Base-by-base conservation (phyloP, 129 eudicot species). In the Flaveria sonorensis region DNA sequence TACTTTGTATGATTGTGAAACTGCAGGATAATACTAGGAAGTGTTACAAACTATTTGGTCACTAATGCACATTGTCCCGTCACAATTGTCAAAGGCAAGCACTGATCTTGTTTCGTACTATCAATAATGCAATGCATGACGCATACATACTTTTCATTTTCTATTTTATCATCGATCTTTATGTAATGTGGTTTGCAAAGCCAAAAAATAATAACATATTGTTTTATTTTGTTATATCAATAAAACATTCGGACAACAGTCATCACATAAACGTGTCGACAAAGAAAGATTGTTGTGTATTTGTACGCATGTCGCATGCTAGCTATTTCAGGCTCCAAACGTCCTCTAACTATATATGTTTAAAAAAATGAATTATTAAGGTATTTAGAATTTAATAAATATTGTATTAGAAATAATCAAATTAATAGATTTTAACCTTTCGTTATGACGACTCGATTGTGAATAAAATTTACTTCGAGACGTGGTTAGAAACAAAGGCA, bases 31-130 rank as follows among this genome's bases (percentile, higher is more conserved):
- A 80, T 89, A 19, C 20, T 93, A 84, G 98, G 98, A 26, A 90
- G 97, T 66, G 98, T 93, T 48, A 91, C 95, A 1, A 87, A 84
- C 80, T 88, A 87, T 81, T 84, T 93, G 86, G 57, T 90, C 20
- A 63, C 86, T 4, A 75, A 76, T 59, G 95, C 98, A 39, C 47
- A 81, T 30, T 88, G 96, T 83, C 96, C 98, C 3, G 92, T 93
- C 23, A 90, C 96, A 47, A 68, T 93, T 8, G 97, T 93, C 69
- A 93, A 93, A 82, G 93, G 88, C 77, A 85, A 89, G 76, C 46
- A 87, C 72, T 87, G 74, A 87, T 14, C 10, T 52, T 16, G 21
- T 16, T 52, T 52, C 21, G 21, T 52, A n/a, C 9, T 1, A 52
- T 15, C 59, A 52, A 52, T 52, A 52, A 52, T 16, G 59, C 59